Evolutionary conservation across 106 monocot species (phyloP).

Genomic region (Acorus gramineus): DNA sequence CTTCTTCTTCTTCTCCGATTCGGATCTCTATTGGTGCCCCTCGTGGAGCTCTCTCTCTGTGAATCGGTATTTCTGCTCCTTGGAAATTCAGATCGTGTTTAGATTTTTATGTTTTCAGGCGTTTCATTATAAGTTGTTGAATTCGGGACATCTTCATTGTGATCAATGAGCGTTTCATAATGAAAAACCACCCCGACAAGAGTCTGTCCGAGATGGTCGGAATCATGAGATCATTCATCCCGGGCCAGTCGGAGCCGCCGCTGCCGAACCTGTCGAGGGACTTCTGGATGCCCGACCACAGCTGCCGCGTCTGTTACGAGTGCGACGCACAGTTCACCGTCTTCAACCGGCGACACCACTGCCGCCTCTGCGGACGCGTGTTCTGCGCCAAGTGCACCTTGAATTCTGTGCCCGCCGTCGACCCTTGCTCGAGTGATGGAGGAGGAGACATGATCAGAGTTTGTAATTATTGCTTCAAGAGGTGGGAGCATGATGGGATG

Average conservation of each 20-base stretch:
- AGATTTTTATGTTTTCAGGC: too few relatives aligned
- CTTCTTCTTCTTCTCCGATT: too few relatives aligned
- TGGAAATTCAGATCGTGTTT: too few relatives aligned
- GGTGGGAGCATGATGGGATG: slow-evolving; percentile 37
- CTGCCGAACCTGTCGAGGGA: slow-evolving; percentile 37
- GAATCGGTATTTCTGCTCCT: too few relatives aligned
- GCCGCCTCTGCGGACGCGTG: slow-evolving; percentile 73
- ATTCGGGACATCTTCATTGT: too few relatives aligned
- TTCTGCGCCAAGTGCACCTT: slow-evolving; percentile 82
- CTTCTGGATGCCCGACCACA: slow-evolving; percentile 95
- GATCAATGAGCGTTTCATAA: slow-evolving; percentile 25
- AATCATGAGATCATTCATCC: slow-evolving; percentile 66
- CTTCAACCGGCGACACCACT: slow-evolving; percentile 82
- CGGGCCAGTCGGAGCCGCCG: slow-evolving; percentile 34
- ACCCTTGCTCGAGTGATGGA: slow-evolving; percentile 1
- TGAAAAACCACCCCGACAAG: slow-evolving; percentile 48
- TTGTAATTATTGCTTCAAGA: slow-evolving; percentile 85
- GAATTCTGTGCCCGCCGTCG: slow-evolving; percentile 36
- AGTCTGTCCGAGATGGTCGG: slow-evolving; percentile 48
- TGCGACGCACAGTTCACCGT: slow-evolving; percentile 82
- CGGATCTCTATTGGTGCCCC: too few relatives aligned
- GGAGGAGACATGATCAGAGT: slow-evolving; percentile 43
- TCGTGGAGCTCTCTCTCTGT: too few relatives aligned
- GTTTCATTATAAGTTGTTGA: too few relatives aligned
- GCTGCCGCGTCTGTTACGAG: slow-evolving; percentile 89